Percentiles rank a stretch among this genome's conserved stretches.
phyloP scores from a whole-genome alignment of 768 basidiomycete species.

The Mycena rosella region DNA sequence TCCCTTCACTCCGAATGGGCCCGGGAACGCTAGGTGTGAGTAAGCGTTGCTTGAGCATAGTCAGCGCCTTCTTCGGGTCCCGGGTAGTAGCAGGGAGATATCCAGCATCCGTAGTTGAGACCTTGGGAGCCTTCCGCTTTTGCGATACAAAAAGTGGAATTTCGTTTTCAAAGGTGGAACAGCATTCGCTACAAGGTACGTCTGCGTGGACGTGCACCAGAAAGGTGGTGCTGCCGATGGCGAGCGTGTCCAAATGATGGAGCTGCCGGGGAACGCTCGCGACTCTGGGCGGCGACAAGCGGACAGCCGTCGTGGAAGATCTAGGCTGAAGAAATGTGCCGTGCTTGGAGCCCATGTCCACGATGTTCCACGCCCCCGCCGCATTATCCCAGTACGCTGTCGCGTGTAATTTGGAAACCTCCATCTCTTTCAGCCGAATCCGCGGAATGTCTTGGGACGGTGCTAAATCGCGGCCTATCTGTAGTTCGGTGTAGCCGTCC shows the following conservation, averaged over 20 bases:
- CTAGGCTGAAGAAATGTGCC: slow-evolving; percentile 75
- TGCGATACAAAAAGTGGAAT: slow-evolving; percentile 68
- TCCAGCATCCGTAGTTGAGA: slow-evolving; percentile 44
- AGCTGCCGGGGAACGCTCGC: slow-evolving; percentile 78
- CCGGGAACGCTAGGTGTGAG: slow-evolving; percentile 62
- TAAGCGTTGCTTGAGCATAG: slow-evolving; percentile 72
- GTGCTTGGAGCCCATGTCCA: slow-evolving; percentile 90
- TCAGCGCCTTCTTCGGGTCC: slow-evolving; percentile 75
- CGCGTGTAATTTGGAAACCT: slow-evolving; percentile 85
- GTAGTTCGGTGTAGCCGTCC: slow-evolving; percentile 68
- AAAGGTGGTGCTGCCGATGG: slow-evolving; percentile 80
- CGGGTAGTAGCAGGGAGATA: slow-evolving; percentile 44
- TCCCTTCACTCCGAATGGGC: slow-evolving; percentile 34
- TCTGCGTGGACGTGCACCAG: slow-evolving; percentile 76
- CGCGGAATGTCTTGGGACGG: slow-evolving; percentile 66
- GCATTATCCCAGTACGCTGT: slow-evolving; percentile 77
- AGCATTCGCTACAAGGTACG: slow-evolving; percentile 74
- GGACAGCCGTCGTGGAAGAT: slow-evolving; percentile 45
- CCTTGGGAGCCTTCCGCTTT: slow-evolving; percentile 44
- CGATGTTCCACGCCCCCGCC: slow-evolving; percentile 70
- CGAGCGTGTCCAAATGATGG: slow-evolving; percentile 73
- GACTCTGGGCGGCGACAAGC: slow-evolving; percentile 73
- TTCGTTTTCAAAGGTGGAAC: slow-evolving; percentile 62
- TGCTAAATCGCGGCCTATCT: slow-evolving; percentile 80
- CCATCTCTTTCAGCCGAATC: slow-evolving; percentile 86